Percentiles rank a stretch among this genome's conserved stretches.
Conservation (phyloP, 345 rosid genomes). For the Boechera divaricarpa region DNA sequence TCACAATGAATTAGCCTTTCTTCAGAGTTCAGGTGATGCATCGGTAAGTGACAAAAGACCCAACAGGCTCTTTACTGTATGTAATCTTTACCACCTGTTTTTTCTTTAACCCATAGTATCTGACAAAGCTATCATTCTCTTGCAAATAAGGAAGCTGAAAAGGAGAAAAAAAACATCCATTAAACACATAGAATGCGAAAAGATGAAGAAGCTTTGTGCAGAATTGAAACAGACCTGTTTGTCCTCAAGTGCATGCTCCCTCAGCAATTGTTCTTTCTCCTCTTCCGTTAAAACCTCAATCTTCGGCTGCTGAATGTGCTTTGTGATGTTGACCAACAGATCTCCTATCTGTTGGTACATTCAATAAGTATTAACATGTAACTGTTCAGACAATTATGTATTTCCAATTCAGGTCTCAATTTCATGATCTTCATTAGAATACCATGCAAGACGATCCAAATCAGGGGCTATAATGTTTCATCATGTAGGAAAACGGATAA, state of each 20-base stretch:
- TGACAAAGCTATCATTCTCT: conserved; percentile 44
- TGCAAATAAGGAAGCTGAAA: conserved; percentile 47
- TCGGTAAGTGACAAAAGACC: conserved; percentile 40
- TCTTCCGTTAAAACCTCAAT: conserved; percentile 39
- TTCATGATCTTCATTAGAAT: background rate
- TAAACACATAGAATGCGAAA: background rate
- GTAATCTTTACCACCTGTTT: conserved; percentile 47
- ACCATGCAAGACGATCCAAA: background rate
- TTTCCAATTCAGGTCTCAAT: conserved; percentile 15
- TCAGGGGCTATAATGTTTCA: background rate
- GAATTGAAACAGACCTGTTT: conserved; percentile 36
- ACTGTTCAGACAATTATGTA: conserved; percentile 1
- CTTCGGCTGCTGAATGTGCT: conserved; percentile 44
- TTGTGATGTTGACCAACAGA: conserved; percentile 46
- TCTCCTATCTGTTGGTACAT: conserved; percentile 44
- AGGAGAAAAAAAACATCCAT: conserved; percentile 17
- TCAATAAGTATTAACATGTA: background rate
- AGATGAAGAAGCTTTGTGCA: background rate
- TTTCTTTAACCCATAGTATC: conserved; percentile 45
- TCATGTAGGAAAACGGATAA: background rate
- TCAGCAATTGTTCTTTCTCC: conserved; percentile 37
- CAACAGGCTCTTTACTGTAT: conserved; percentile 43
- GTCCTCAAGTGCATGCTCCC: conserved; percentile 31
- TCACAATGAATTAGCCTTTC: conserved; percentile 9
- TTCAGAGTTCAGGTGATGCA: conserved; percentile 36